A percentile compares a stretch with the other conserved stretches of the same genome.
These are phyloP conservation scores for Cardiosporidium cionae DNA, from an alignment of 169 alveolate species.

Conservation along the genomic window DNA sequence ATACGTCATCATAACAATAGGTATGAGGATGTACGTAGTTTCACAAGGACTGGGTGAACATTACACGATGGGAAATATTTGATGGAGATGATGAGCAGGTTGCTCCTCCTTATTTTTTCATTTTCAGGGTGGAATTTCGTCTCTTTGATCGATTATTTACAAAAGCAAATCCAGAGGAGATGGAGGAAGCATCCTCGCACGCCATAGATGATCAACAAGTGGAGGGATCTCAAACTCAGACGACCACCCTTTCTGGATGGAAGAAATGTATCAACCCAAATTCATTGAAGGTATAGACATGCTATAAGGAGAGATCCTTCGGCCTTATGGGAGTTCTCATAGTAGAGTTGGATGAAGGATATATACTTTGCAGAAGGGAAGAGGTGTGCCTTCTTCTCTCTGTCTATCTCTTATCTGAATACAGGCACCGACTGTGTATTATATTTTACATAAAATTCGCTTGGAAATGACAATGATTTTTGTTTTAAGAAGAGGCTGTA, in stretches of 20 bases:
- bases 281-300: constrained; percentile 35
- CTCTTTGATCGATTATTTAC: constrained; percentile 67
- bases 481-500: too few species aligned
- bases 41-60: background rate
- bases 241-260: too few species aligned
- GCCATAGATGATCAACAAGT: too few species aligned
- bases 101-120: background rate
- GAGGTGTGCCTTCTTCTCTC: background rate
- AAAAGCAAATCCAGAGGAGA: constrained; percentile 64
- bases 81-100: background rate
- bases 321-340: too few species aligned
- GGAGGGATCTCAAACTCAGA: too few species aligned
- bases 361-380: background rate
- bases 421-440: background rate
- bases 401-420: background rate
- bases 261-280: constrained; percentile 56
- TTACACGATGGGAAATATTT: background rate
- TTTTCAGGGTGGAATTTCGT: constrained; percentile 51
- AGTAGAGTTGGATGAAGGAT: background rate
- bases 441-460: background rate
- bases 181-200: constrained; percentile 34
- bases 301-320: background rate
- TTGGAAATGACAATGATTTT: background rate
- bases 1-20: background rate
- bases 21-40: background rate